Conservation (phyloP, 768 basidiomycete genomes). For the Russula compacta region DNA sequence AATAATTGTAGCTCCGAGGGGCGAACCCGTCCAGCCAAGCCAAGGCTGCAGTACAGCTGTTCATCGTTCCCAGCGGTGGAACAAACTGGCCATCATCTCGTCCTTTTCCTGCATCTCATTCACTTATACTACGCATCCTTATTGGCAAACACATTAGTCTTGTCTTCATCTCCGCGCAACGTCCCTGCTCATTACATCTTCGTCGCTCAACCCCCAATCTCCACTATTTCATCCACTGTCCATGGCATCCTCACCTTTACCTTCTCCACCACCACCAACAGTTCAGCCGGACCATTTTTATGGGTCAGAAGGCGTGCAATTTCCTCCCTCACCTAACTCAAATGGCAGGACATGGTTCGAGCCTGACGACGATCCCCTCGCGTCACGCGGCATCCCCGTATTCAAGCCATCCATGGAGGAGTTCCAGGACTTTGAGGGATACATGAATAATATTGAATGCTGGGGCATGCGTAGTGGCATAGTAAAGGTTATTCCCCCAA, state of each 20-base stretch:
- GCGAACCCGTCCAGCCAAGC: not conserved
- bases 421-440: conserved; percentile 85
- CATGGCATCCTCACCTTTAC: conserved; percentile 40
- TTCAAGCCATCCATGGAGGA: conserved; percentile 93
- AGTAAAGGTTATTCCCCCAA: conserved; percentile 91
- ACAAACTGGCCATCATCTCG: not conserved
- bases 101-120: not conserved
- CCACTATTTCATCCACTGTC: conserved; percentile 26
- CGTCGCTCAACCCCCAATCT: conserved; percentile 3
- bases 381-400: conserved; percentile 88
- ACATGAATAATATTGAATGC: conserved; percentile 75
- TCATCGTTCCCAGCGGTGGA: not conserved
- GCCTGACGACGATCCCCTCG: conserved; percentile 72
- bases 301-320: conserved; percentile 37
- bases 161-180: not conserved
- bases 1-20: conserved; percentile 19
- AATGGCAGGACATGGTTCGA: conserved; percentile 58
- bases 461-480: conserved; percentile 92
- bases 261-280: conserved; percentile 33
- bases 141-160: not conserved
- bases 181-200: not conserved
- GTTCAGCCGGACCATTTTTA: conserved; percentile 84
- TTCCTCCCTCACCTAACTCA: conserved; percentile 54
- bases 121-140: not conserved
- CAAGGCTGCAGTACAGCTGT: not conserved